Base-by-base conservation (phyloP, 2,329 filamentous ascomycete species). In the Atkinsonella texensis region DNA sequence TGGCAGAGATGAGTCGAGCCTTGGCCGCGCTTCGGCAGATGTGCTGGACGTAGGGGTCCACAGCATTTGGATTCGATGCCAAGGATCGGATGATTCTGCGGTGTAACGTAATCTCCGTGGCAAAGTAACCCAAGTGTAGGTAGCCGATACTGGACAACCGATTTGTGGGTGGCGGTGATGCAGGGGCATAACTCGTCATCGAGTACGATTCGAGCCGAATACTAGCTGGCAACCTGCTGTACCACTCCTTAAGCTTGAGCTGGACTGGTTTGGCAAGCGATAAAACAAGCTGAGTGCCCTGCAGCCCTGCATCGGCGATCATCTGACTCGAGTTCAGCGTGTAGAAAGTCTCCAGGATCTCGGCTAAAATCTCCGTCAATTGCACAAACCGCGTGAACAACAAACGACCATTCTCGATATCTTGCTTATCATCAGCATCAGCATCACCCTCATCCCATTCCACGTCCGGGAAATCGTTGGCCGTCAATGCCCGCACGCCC, bases 21-120 rank as follows among this genome's bases (percentile, higher is more conserved):
- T 96, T 96, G 50, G 91, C 91, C 4, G 91, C 91, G 52, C 85
- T 90, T 50, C 91, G 89, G 68, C 90, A 95, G 59, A 96, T 95
- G 67, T 94, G 88, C 51, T 89, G 80, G 48, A 95, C 81, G 60
- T 96, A 95, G 0, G 84, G 79, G 63, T 95, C 88, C 40, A 83
- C 74, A 4, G 66, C 61, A 7, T 66, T 62, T 4, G 67, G 57
- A 3, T 64, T 60, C 11, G 72, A 66, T 18, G 71, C 62, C 43
- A 96, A 75, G 1, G 89, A 90, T 49, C 89, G 84, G 53, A 96
- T 87, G 61, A 95, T 95, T 60, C 87, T 86, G 10, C 90, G 82
- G 65, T 96, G 90, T 20, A 96, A 83, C 0, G 87, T 93, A 62
- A 96, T 96, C 69, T 96, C 90, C 3, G 89, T 89, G 2, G 90